phyloP scores from a whole-genome alignment of 805 yeast genomes.

The Vanderwaltozyma verrucispora region DNA sequence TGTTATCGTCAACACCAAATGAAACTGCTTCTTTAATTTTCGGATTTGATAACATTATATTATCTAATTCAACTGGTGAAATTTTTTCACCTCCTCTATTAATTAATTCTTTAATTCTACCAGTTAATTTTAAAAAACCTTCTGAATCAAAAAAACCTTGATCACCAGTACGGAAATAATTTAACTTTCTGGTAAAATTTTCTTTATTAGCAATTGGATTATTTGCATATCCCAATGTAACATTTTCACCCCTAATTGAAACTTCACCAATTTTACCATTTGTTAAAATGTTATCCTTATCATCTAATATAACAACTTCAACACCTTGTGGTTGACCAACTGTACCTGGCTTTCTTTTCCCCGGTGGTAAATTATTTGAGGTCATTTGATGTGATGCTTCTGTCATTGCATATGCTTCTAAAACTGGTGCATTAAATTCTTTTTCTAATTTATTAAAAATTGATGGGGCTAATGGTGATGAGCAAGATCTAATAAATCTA shows the following conservation, averaged over 20 bases:
- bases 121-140: constrained; percentile 51
- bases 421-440: constrained; percentile 52
- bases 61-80: constrained; percentile 62
- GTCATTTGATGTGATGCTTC: constrained; percentile 78
- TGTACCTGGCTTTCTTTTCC: constrained; percentile 56
- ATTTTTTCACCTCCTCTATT: constrained; percentile 75
- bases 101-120: constrained; percentile 63
- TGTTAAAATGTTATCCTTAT: constrained; percentile 35
- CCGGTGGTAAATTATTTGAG: constrained; percentile 58
- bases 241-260: constrained; percentile 54
- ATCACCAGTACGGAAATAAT: constrained; percentile 71
- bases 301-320: constrained; percentile 46
- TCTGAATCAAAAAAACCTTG: constrained; percentile 55
- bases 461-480: constrained; percentile 59
- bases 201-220: constrained; percentile 62
- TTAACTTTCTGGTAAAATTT: constrained; percentile 43
- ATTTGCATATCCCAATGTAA: constrained; percentile 62
- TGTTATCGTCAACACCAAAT: constrained; percentile 55
- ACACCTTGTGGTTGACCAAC: constrained; percentile 69
- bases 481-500: constrained; percentile 63
- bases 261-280: constrained; percentile 60
- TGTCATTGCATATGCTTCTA: constrained; percentile 75
- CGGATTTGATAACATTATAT: constrained; percentile 48
- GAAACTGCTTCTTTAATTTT: constrained; percentile 61
- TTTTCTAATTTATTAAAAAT: constrained; percentile 48